Percentiles rank a stretch among this genome's conserved stretches.
phyloP scores from a whole-genome alignment of 768 basidiomycete species.

The Gloeopeniophorella convolvens region DNA sequence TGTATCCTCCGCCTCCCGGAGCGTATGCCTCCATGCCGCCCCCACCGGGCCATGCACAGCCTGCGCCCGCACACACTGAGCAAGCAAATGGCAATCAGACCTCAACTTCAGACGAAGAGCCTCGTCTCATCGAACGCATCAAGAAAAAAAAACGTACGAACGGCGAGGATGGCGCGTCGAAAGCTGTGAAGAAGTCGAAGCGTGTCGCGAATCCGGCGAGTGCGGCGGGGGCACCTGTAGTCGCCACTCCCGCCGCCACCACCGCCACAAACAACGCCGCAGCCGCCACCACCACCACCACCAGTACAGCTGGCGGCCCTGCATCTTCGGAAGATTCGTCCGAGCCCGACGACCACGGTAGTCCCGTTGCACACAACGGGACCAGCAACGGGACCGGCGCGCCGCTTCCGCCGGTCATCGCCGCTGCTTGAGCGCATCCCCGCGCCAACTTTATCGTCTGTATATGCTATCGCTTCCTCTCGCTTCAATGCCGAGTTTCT shows the following conservation, averaged over 20 bases:
- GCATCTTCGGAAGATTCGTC: constrained; percentile 2
- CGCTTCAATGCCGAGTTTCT: too few species aligned
- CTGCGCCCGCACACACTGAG: not conserved
- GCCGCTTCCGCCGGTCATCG: constrained; percentile 20
- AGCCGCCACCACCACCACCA: too few species aligned
- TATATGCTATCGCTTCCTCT: not conserved
- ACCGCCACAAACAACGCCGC: too few species aligned
- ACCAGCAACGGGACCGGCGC: not conserved
- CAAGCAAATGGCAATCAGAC: constrained; percentile 21
- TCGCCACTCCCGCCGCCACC: not conserved
- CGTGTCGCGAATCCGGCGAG: constrained; percentile 2
- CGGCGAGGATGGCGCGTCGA: constrained; percentile 27
- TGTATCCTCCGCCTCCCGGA: constrained; percentile 27
- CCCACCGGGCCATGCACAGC: constrained; percentile 1
- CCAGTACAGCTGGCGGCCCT: too few species aligned
- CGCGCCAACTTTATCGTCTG: not conserved
- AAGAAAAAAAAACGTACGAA: constrained; percentile 19
- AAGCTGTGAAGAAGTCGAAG: constrained; percentile 30
- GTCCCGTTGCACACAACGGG: constrained; percentile 8
- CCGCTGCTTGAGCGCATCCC: constrained; percentile 10
- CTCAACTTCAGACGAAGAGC: constrained; percentile 16
- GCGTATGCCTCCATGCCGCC: constrained; percentile 17
- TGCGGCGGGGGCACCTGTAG: not conserved
- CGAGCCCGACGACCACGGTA: constrained; percentile 9
- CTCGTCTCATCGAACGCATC: not conserved